These are phyloP conservation scores for Zygotorulaspora danielsina DNA, from an alignment of 805 yeast genomes.

Conservation along the genomic window DNA sequence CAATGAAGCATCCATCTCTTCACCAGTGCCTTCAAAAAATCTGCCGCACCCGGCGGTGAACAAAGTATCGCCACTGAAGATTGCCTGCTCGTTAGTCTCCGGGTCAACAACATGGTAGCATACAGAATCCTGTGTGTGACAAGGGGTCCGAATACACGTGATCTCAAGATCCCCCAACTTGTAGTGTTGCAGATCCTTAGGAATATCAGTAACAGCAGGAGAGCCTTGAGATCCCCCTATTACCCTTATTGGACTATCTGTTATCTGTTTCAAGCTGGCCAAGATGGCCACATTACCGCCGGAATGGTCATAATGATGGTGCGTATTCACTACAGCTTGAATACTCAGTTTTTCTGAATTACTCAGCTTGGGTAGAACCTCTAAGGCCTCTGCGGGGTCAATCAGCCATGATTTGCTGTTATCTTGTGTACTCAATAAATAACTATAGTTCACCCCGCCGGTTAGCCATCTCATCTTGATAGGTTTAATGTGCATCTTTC, in stretches of 20 bases:
- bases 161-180: constrained; percentile 46
- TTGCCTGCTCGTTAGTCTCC: constrained; percentile 60
- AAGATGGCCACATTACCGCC: constrained; percentile 62
- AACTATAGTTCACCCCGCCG: constrained; percentile 83
- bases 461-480: constrained; percentile 94
- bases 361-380: constrained; percentile 47
- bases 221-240: constrained; percentile 63
- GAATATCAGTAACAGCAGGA: constrained; percentile 64
- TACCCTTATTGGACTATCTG: constrained; percentile 50
- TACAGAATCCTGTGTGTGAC: constrained; percentile 95
- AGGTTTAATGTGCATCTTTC: constrained; percentile 75
- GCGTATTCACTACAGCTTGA: constrained; percentile 84
- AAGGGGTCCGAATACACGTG: constrained; percentile 89
- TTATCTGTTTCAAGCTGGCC: constrained; percentile 26
- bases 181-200: constrained; percentile 59
- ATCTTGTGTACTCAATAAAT: constrained; percentile 59
- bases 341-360: constrained; percentile 45
- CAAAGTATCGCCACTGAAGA: constrained; percentile 93
- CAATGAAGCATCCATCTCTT: constrained; percentile 72
- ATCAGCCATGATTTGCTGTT: constrained; percentile 71
- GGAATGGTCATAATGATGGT: constrained; percentile 93
- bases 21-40: constrained; percentile 86
- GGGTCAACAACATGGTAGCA: constrained; percentile 73
- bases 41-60: constrained; percentile 95
- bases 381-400: constrained; percentile 89